A percentile compares a stretch with the other conserved stretches of the same genome.
These are phyloP conservation scores for Thielaviopsis populi DNA, from an alignment of 2,329 filamentous ascomycete genomes.

Conservation along the genomic window DNA sequence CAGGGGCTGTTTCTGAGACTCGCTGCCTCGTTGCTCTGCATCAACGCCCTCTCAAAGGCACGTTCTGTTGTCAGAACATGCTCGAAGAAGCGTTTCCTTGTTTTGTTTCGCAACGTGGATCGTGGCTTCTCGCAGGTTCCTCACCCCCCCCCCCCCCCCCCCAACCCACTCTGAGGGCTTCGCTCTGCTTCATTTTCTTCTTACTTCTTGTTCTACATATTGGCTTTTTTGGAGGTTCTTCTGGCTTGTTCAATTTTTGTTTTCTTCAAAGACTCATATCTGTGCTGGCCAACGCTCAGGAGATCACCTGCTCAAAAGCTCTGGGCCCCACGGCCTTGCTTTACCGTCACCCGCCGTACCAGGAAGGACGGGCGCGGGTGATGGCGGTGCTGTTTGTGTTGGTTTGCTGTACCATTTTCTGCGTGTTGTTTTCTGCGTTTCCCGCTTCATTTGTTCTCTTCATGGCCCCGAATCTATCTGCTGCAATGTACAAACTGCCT, in stretches of 20 bases:
- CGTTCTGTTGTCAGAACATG: not conserved
- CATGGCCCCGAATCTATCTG: not conserved
- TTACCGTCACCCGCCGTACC: not conserved
- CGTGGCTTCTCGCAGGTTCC: not conserved
- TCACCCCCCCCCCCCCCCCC: no score
- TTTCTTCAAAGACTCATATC: conserved; percentile 13
- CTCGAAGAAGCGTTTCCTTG: not conserved
- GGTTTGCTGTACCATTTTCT: not conserved
- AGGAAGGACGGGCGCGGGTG: not conserved
- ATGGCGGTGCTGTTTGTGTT: not conserved
- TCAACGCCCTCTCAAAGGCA: not conserved
- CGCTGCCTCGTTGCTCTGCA: not conserved
- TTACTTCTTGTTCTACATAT: conserved; percentile 19
- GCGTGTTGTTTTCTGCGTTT: not conserved
- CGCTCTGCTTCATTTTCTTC: conserved; percentile 19
- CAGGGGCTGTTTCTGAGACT: not conserved
- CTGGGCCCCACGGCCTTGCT: conserved; percentile 9
- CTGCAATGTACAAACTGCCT: not conserved
- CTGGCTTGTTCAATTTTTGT: conserved; percentile 17
- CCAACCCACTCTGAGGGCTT: conserved; percentile 3
- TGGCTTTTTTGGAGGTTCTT: conserved; percentile 19
- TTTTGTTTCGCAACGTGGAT: not conserved
- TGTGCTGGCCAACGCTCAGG: conserved; percentile 14
- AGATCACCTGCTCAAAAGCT: conserved; percentile 15
- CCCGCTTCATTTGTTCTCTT: not conserved